Evolutionary conservation across 73 alveolate genomes (phyloP).

Genomic region (Symbiodinium pilosum): DNA sequence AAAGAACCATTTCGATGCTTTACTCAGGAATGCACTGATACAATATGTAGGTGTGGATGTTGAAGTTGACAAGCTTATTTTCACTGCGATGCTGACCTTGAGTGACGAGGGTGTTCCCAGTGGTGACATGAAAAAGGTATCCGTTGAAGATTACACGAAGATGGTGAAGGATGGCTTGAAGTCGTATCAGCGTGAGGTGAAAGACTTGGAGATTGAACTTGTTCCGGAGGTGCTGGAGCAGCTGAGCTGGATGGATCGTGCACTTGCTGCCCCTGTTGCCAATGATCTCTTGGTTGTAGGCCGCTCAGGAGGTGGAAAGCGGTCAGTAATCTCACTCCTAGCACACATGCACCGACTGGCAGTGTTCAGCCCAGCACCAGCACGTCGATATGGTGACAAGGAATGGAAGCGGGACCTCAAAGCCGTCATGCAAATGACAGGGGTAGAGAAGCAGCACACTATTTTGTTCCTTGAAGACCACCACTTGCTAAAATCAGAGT

Average conservation of each 20-base stretch:
- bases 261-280: conserved; percentile 95
- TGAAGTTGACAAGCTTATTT: conserved; percentile 95
- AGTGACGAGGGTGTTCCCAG: conserved; percentile 95
- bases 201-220: conserved; percentile 97
- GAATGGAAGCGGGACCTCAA: conserved; percentile 99
- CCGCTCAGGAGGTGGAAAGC: conserved; percentile 99
- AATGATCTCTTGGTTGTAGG: conserved; percentile 98
- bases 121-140: conserved; percentile 89
- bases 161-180: conserved; percentile 96
- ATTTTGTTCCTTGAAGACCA: conserved; percentile 98
- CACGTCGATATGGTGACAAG: conserved; percentile 96
- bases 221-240: conserved; percentile 97
- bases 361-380: conserved; percentile 96
- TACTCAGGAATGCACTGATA: conserved; percentile 96
- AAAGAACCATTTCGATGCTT: conserved; percentile 96
- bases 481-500: conserved; percentile 98
- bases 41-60: conserved; percentile 96
- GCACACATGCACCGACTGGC: conserved; percentile 97
- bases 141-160: conserved; percentile 95
- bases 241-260: conserved; percentile 97
- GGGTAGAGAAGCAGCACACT: conserved; percentile 98
- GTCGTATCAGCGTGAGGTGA: conserved; percentile 98
- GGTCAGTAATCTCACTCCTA: conserved; percentile 95
- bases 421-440: conserved; percentile 98
- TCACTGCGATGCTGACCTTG: conserved; percentile 96